These are phyloP conservation scores for Nicotiana undulata DNA, from an alignment of 257 asterid genomes.

Conservation along the genomic window DNA sequence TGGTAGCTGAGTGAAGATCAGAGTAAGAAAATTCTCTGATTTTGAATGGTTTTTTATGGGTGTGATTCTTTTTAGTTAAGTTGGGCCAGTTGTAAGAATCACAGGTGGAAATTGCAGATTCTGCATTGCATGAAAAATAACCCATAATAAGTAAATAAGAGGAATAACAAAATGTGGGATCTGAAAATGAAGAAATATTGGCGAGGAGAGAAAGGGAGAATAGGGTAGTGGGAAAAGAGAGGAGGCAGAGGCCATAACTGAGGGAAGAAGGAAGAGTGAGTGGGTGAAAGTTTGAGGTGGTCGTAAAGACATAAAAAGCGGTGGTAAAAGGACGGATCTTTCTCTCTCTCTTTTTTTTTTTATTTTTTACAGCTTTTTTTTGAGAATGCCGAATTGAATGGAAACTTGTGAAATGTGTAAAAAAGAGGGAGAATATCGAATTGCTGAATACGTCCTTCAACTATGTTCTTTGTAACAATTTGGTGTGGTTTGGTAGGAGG, in stretches of 20 bases:
- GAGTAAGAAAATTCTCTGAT: constrained; percentile 42
- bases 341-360: constrained; percentile 1
- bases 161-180: not conserved
- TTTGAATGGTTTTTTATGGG: constrained; percentile 17
- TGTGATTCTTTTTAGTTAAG: constrained; percentile 12
- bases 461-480: not conserved
- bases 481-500: too few species aligned
- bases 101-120: constrained; percentile 63
- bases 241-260: constrained; percentile 32
- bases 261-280: constrained; percentile 7
- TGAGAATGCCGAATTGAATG: constrained; percentile 8
- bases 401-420: not conserved
- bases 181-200: not conserved
- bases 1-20: constrained; percentile 54
- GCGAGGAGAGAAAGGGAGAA: not conserved
- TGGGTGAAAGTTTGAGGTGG: constrained; percentile 11
- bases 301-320: constrained; percentile 27
- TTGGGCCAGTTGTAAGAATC: constrained; percentile 42
- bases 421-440: not conserved
- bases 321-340: constrained; percentile 9
- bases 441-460: not conserved
- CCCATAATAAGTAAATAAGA: constrained; percentile 51
- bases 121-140: constrained; percentile 59
- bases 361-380: constrained; percentile 20
- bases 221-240: not conserved